Percentiles rank a stretch among this genome's conserved stretches.
Conservation (phyloP, 495 filamentous ascomycete species). For the Aspergillus cavernicola region DNA sequence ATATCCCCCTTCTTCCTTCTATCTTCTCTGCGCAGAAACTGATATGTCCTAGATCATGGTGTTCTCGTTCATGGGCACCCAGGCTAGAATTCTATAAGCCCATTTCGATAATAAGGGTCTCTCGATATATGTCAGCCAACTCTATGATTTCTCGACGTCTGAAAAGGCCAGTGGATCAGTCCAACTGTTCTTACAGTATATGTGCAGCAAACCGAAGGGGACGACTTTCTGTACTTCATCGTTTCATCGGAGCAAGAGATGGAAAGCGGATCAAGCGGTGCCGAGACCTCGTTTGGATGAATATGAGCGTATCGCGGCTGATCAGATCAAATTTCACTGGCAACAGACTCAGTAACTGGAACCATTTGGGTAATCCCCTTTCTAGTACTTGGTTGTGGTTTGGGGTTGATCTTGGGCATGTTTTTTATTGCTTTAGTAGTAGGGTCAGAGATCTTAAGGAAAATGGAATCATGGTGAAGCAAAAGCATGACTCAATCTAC, state of each 20-base stretch:
- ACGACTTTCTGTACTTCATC: background rate
- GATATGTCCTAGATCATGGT: background rate
- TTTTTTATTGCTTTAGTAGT: too few species aligned
- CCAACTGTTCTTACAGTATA: background rate
- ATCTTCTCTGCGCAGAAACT: background rate
- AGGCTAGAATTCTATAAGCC: background rate
- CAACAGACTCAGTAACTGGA: too few species aligned
- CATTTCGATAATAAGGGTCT: background rate
- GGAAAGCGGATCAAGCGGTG: background rate
- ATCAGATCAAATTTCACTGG: background rate
- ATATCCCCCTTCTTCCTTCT: too few species aligned
- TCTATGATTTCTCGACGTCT: background rate
- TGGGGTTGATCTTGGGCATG: too few species aligned
- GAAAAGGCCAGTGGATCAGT: background rate
- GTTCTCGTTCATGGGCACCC: background rate
- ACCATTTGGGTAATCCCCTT: too few species aligned
- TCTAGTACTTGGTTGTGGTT: too few species aligned
- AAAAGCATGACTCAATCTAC: too few species aligned
- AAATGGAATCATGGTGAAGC: too few species aligned
- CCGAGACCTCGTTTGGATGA: background rate
- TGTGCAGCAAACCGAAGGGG: background rate
- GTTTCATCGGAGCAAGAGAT: background rate
- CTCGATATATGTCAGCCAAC: background rate
- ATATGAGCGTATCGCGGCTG: background rate
- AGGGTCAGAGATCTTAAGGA: too few species aligned